These are phyloP conservation scores for Pseudocercospora fijiensis DNA, from an alignment of 2,329 filamentous ascomycete species.

Conservation along the genomic window DNA sequence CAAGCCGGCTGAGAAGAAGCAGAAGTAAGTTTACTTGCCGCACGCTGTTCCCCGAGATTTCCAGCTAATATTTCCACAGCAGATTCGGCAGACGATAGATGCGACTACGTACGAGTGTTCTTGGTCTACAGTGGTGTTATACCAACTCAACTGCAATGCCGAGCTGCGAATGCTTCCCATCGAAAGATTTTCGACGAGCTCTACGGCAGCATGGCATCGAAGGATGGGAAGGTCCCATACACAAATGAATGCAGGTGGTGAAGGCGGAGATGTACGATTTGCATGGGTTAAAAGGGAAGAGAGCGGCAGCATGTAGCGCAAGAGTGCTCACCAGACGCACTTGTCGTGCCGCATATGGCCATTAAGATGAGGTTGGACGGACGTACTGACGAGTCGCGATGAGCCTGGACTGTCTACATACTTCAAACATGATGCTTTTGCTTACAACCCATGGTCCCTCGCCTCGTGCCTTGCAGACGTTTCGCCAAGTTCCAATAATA, in stretches of 20 bases:
- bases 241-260: conserved; percentile 6
- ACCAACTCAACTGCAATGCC: conserved; percentile 18
- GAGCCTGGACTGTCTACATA: conserved; percentile 6
- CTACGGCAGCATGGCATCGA: conserved; percentile 17
- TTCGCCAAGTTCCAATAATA: neutral
- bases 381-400: conserved; percentile 1
- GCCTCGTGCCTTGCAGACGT: neutral
- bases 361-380: neutral
- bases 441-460: neutral
- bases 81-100: conserved; percentile 92
- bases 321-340: neutral
- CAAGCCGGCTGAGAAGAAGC: conserved; percentile 99
- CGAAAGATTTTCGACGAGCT: conserved; percentile 1
- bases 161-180: conserved; percentile 13
- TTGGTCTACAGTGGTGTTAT: conserved; percentile 3
- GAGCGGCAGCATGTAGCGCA: conserved; percentile 3
- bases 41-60: neutral
- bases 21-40: conserved; percentile 75
- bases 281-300: conserved; percentile 20
- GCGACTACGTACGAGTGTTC: conserved; percentile 4
- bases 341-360: neutral
- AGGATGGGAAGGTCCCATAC: conserved; percentile 4
- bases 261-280: conserved; percentile 20
- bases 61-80: conserved; percentile 51
- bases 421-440: conserved; percentile 8